Base-by-base conservation (phyloP, 2,329 filamentous ascomycete genomes). In the Lasiodiplodia sp. region DNA sequence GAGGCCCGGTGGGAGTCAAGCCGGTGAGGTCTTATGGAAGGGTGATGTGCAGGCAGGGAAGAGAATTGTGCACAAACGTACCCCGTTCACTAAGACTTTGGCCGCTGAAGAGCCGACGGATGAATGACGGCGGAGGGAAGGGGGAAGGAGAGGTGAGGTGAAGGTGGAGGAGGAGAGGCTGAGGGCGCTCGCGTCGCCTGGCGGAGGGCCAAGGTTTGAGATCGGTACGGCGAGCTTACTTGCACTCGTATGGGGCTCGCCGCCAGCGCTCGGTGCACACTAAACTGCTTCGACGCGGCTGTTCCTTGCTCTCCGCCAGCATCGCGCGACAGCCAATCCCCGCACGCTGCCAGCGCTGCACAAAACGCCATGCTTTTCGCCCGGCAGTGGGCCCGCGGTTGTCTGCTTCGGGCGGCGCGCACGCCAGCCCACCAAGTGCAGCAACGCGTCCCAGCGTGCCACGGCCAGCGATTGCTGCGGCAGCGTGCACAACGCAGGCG, bases 111-210 rank as follows among this genome's bases (percentile, higher is more conserved):
- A 68, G 67, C 67, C 67, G 67, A 68, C 66, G 66, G 66, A 58
- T 68, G 67, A 64, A 73, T 72, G 73, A 67, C 65, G 69, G 69
- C 67, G 58, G 65, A 70, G 57, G 55, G 65, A 47, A 34, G 23
- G 65, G 65, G 51, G 53, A 49, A 47, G 44, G 62, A 51, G 67
- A 69, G 70, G 65, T 65, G 69, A 73, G 71, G 72, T 69, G 71
- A 55, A 70, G 69, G 73, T 72, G 71, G 70, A 70, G 71, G 72
- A 74, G 74, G 28, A 76, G 72, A 70, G 70, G 71, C 71, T 67
- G 72, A 69, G 73, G 72, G 72, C 72, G 69, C 63, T 66, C 58
- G 60, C 60, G 60, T 64, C 60, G 60, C 60, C 60, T 52, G 60
- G 60, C 60, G 60, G 47, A 52, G 31, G 60, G 60, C 60, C 60